Conservation (phyloP, 371 early-diverging fungal species). For the Circinella umbellata region DNA sequence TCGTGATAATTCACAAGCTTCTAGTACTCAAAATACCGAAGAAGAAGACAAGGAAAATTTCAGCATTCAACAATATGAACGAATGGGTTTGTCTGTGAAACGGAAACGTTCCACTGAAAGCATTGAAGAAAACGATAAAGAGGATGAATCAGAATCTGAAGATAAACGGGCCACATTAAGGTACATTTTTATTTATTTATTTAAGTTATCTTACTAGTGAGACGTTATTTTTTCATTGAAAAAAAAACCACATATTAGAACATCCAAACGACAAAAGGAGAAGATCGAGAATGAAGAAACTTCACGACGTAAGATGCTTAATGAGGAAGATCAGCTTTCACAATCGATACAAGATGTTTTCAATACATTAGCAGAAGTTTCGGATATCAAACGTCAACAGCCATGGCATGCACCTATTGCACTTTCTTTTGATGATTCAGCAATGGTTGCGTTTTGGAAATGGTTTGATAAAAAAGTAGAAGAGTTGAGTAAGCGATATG, state of each 20-base stretch:
- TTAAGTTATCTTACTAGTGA: neutral
- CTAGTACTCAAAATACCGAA: neutral
- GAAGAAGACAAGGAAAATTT: neutral
- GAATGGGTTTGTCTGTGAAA: neutral
- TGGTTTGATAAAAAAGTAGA: constrained; percentile 53
- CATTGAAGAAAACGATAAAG: constrained; percentile 22
- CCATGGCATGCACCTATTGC: constrained; percentile 21
- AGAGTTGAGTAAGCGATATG: constrained; percentile 33
- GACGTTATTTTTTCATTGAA: too few relatives aligned
- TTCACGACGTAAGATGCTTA: constrained; percentile 55
- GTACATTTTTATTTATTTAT: constrained; percentile 26
- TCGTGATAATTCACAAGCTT: neutral
- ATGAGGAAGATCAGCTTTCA: constrained; percentile 53
- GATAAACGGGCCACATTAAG: constrained; percentile 58
- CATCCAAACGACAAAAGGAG: constrained; percentile 64
- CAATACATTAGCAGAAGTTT: constrained; percentile 26
- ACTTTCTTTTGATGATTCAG: neutral
- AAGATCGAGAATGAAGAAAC: constrained; percentile 62
- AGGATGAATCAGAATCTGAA: constrained; percentile 37
- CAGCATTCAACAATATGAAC: neutral
- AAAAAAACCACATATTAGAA: constrained; percentile 30
- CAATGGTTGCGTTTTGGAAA: constrained; percentile 26
- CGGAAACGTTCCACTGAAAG: constrained; percentile 13
- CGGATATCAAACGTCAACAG: neutral
- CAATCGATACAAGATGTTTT: constrained; percentile 44